phyloP scores from a whole-genome alignment of 2,329 filamentous ascomycete species.

The Hirsutella minnesotensis region DNA sequence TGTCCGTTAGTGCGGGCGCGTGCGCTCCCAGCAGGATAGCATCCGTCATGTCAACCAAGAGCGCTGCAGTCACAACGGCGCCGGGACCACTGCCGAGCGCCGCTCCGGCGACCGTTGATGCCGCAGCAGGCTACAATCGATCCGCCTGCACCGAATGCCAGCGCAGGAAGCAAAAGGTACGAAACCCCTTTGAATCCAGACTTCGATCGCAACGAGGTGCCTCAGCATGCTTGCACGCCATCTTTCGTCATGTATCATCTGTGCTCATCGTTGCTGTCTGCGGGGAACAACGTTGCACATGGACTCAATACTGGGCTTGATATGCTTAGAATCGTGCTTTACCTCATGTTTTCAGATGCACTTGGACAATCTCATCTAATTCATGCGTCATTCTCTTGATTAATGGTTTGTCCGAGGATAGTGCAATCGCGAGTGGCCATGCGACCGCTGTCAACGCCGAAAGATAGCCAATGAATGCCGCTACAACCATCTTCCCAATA shows the following conservation, averaged over 20 bases:
- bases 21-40: not conserved
- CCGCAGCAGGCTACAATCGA: conserved; percentile 11
- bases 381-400: not conserved
- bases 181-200: not conserved
- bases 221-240: too few species aligned
- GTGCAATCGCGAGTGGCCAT: conserved; percentile 22
- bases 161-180: conserved; percentile 25
- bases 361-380: too few species aligned
- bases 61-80: not conserved
- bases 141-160: conserved; percentile 31
- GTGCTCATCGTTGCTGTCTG: not conserved
- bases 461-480: conserved; percentile 17
- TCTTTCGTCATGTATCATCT: too few species aligned
- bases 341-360: too few species aligned
- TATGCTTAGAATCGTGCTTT: too few species aligned
- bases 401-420: conserved; percentile 3
- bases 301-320: too few species aligned
- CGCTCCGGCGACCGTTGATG: not conserved
- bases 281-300: not conserved
- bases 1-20: not conserved
- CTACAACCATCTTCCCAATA: conserved; percentile 9
- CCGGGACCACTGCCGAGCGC: not conserved
- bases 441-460: conserved; percentile 18
- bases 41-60: not conserved
- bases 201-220: not conserved